phyloP scores from a whole-genome alignment of 116 monocot genomes.

The Papilionanthe hybrid region DNA sequence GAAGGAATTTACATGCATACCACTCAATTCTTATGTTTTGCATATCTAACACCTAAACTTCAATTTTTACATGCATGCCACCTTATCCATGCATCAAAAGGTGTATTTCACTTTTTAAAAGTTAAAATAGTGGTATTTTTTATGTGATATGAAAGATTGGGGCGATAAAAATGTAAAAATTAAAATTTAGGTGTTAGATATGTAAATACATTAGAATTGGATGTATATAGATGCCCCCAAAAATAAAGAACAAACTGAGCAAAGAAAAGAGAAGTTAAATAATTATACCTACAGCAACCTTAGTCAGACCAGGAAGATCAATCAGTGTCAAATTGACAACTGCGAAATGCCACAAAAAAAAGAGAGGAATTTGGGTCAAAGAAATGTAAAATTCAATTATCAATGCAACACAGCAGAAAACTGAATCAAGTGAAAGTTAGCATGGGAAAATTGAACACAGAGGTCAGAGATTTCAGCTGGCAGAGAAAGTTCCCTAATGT shows the following conservation, averaged over 20 bases:
- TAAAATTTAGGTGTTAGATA: too few relatives aligned
- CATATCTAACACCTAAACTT: too few relatives aligned
- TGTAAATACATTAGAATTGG: too few relatives aligned
- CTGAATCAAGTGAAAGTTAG: background rate
- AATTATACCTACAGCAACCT: constrained; percentile 32
- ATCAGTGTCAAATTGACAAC: constrained; percentile 38
- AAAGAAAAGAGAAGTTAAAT: background rate
- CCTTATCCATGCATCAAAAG: too few relatives aligned
- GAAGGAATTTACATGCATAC: too few relatives aligned
- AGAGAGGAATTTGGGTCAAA: background rate
- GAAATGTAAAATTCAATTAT: background rate
- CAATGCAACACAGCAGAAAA: background rate
- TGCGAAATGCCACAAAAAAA: constrained; percentile 14
- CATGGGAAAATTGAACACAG: background rate
- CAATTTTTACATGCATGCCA: too few relatives aligned
- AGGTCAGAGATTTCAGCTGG: background rate
- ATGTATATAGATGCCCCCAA: too few relatives aligned
- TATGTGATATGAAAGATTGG: too few relatives aligned
- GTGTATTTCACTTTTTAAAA: too few relatives aligned
- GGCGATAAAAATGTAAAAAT: too few relatives aligned
- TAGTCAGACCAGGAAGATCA: constrained; percentile 37
- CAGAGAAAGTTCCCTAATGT: background rate
- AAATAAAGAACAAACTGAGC: background rate
- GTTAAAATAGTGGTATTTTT: too few relatives aligned
- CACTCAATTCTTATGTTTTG: too few relatives aligned